phyloP scores from a whole-genome alignment of 2,329 filamentous ascomycete species.

The Amesomyces nigricolor region DNA sequence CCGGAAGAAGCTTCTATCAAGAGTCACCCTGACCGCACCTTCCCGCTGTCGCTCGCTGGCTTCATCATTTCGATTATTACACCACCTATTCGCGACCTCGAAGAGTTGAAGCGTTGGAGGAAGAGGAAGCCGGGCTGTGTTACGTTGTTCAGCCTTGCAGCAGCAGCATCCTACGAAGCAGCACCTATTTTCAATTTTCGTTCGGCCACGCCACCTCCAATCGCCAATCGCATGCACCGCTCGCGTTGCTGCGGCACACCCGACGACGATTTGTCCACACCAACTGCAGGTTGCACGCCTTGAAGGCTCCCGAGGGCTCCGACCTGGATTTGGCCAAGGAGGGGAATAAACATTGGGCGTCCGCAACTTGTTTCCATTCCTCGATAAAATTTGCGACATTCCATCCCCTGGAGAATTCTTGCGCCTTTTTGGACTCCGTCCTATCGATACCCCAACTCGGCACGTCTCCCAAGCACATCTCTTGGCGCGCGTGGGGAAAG shows the following conservation, averaged over 20 bases:
- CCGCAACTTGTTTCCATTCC: too few species aligned
- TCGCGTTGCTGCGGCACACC: not conserved
- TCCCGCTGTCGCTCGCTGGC: constrained; percentile 1
- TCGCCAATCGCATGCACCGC: too few species aligned
- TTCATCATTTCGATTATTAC: not conserved
- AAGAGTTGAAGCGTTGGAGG: not conserved
- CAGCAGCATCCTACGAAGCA: not conserved
- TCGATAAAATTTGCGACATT: too few species aligned
- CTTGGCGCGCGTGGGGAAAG: constrained; percentile 2
- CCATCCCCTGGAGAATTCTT: too few species aligned
- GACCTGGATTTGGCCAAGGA: too few species aligned
- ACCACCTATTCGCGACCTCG: not conserved
- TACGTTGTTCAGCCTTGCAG: not conserved
- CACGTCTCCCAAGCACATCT: not conserved
- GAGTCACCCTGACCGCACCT: constrained; percentile 5
- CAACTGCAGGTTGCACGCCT: too few species aligned
- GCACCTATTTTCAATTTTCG: not conserved
- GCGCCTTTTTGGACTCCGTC: too few species aligned
- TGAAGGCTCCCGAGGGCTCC: too few species aligned
- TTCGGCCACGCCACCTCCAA: too few species aligned
- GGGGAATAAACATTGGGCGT: too few species aligned
- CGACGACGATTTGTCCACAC: not conserved
- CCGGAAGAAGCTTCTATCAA: not conserved
- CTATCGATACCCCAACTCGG: not conserved
- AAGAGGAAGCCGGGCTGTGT: not conserved